Conservation (phyloP, 2,329 filamentous ascomycete genomes). For the Fusarium sp. region DNA sequence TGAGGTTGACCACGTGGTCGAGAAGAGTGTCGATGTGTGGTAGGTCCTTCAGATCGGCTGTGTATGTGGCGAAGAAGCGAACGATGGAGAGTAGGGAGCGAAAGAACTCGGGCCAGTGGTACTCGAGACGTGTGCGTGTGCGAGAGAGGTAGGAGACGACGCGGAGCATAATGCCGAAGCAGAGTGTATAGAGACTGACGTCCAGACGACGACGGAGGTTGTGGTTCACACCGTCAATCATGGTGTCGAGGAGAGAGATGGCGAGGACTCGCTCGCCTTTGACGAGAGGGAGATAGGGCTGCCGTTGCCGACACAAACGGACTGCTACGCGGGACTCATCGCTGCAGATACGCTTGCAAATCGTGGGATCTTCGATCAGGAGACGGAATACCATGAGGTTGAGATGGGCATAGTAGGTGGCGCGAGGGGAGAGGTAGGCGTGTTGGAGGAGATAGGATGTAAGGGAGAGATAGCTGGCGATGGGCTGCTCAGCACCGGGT, state of each 20-base stretch:
- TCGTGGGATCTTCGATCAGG: slow-evolving; percentile 84
- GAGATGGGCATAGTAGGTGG: slow-evolving; percentile 85
- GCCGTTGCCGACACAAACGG: slow-evolving; percentile 88
- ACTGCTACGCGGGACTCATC: slow-evolving; percentile 80
- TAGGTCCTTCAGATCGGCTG: slow-evolving; percentile 78
- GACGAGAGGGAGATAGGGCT: slow-evolving; percentile 84
- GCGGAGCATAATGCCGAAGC: slow-evolving; percentile 84
- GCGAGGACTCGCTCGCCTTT: slow-evolving; percentile 79
- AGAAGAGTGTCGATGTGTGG: slow-evolving; percentile 80
- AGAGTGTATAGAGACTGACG: slow-evolving; percentile 84
- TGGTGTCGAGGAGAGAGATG: slow-evolving; percentile 83
- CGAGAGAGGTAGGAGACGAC: slow-evolving; percentile 87
- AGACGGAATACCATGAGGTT: slow-evolving; percentile 88
- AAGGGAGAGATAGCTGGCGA: slow-evolving; percentile 86
- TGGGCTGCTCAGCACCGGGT: slow-evolving; percentile 77
- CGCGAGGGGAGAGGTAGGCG: slow-evolving; percentile 84
- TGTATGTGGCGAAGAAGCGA: slow-evolving; percentile 90
- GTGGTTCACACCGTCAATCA: slow-evolving; percentile 93
- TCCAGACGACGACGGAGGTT: slow-evolving; percentile 90
- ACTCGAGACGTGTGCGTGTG: slow-evolving; percentile 82
- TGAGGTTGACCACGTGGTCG: slow-evolving; percentile 81
- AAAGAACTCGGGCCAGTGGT: slow-evolving; percentile 98
- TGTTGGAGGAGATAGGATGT: slow-evolving; percentile 95
- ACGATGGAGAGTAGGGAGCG: slow-evolving; percentile 88
- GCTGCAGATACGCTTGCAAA: slow-evolving; percentile 87